Conservation (phyloP, 2,329 filamentous ascomycete genomes). For the Botrytis byssoidea region DNA sequence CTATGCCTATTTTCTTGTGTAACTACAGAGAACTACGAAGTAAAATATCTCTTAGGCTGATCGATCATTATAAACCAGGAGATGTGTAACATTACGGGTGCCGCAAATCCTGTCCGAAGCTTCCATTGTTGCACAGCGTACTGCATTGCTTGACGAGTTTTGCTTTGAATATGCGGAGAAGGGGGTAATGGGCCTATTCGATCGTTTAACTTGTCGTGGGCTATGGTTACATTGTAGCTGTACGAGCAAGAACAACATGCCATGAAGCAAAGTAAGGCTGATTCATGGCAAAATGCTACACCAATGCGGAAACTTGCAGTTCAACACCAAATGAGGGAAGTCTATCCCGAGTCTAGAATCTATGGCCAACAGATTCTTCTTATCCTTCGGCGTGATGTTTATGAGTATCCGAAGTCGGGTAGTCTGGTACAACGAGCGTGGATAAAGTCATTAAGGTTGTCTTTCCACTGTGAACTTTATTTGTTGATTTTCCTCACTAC, state of each 20-base stretch:
- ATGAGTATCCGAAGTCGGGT: neutral
- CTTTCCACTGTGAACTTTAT: neutral
- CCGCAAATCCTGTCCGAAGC: too few relatives aligned
- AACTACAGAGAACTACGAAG: neutral
- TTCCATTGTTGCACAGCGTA: neutral
- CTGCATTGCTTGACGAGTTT: too few relatives aligned
- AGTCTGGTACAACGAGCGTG: neutral
- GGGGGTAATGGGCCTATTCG: neutral
- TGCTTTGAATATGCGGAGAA: neutral
- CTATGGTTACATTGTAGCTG: neutral
- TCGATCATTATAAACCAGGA: neutral
- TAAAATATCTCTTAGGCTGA: neutral
- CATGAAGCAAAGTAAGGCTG: neutral
- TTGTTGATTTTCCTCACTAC: too few relatives aligned
- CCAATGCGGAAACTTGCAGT: neutral
- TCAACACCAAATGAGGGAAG: neutral
- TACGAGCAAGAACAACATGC: neutral
- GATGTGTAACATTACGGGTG: neutral
- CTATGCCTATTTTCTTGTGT: neutral
- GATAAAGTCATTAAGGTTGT: neutral
- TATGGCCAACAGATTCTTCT: neutral
- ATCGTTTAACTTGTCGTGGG: neutral
- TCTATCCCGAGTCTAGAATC: neutral
- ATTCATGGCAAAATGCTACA: neutral
- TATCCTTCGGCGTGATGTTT: neutral